Evolutionary conservation across 2,329 filamentous ascomycete species (phyloP).

Genomic region (Cercospora nicotianae): DNA sequence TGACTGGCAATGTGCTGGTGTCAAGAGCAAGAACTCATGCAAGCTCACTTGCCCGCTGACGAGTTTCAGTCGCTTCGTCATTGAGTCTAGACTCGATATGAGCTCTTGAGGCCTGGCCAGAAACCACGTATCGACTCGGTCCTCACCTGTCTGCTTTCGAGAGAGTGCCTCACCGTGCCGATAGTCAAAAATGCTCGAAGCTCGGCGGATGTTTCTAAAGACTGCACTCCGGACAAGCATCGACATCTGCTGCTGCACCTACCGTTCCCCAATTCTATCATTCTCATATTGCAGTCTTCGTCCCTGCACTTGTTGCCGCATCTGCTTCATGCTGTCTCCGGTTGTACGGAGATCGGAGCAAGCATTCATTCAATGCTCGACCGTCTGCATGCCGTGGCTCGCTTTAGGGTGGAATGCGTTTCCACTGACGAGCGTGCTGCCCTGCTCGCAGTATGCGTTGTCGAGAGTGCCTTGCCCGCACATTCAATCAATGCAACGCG

Average conservation of each 20-base stretch:
- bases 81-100: background rate
- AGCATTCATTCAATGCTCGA: background rate
- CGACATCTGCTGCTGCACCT: background rate
- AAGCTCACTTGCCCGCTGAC: background rate
- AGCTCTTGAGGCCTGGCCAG: background rate
- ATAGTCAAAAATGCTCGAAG: background rate
- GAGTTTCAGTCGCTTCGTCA: background rate
- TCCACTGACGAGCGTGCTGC: background rate
- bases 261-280: background rate
- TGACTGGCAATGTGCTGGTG: background rate
- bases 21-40: background rate
- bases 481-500: background rate
- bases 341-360: background rate
- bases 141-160: background rate
- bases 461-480: background rate
- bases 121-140: background rate
- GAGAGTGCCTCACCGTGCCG: background rate
- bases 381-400: background rate
- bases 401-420: background rate
- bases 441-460: background rate
- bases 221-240: background rate
- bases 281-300: background rate
- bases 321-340: background rate
- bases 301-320: background rate
- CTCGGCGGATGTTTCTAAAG: background rate